Evolutionary conservation across 306 rosid species (phyloP).

Genomic region (Lathyrus tuberosus): DNA sequence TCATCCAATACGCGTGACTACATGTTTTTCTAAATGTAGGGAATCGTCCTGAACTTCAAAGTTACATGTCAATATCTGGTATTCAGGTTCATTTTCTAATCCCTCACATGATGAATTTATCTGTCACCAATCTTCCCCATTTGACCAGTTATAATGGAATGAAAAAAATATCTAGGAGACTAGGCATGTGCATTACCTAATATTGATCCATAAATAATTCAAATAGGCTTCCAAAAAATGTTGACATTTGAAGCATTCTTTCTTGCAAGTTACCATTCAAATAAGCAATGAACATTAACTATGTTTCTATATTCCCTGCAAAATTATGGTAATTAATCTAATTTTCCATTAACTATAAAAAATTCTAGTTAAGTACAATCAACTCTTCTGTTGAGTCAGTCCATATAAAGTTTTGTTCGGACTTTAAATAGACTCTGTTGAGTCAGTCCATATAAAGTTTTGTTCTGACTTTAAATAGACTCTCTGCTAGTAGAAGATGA

Average conservation of each 20-base stretch:
- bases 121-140: constrained; percentile 17
- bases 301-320: constrained; percentile 21
- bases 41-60: background rate
- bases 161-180: constrained; percentile 12
- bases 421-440: too few species aligned
- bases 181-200: constrained; percentile 56
- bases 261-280: constrained; percentile 34
- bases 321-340: constrained; percentile 15
- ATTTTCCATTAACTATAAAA: constrained; percentile 4
- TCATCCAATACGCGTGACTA: background rate
- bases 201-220: constrained; percentile 38
- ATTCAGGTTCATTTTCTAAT: constrained; percentile 34
- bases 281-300: constrained; percentile 12
- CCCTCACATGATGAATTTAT: constrained; percentile 20
- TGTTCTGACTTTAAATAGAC: too few species aligned
- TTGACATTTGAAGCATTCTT: constrained; percentile 52
- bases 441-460: too few species aligned
- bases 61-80: background rate
- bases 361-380: background rate
- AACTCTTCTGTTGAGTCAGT: too few species aligned
- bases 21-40: background rate
- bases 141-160: constrained; percentile 36
- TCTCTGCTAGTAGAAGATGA: too few species aligned
- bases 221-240: constrained; percentile 29
- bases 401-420: too few species aligned